phyloP scores from a whole-genome alignment of 257 asterid genomes.

The Eustoma russellianum region DNA sequence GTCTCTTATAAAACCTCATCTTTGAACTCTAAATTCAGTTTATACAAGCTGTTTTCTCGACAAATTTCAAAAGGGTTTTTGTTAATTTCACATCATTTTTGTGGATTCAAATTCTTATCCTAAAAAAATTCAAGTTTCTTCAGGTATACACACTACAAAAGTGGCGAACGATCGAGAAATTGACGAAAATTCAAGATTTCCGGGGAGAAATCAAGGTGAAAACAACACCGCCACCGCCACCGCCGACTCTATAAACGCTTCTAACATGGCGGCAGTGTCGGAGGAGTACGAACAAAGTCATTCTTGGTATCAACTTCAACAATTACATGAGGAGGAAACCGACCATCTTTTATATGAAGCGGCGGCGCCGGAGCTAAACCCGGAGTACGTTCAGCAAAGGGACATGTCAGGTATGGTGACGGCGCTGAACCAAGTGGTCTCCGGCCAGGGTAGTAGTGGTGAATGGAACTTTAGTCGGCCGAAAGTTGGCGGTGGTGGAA shows the following conservation, averaged over 20 bases:
- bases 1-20: neutral
- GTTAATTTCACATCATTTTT: too few relatives aligned
- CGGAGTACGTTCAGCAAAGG: constrained; percentile 23
- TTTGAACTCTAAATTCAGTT: too few relatives aligned
- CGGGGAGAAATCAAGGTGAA: constrained; percentile 5
- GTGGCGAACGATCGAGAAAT: constrained; percentile 64
- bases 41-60: neutral
- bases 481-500: constrained; percentile 21
- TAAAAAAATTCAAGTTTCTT: neutral
- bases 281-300: neutral
- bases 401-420: constrained; percentile 73
- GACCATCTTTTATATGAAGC: constrained; percentile 27
- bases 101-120: neutral
- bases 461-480: constrained; percentile 16
- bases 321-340: constrained; percentile 7
- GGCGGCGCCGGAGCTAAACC: constrained; percentile 23
- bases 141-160: constrained; percentile 22
- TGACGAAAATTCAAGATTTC: constrained; percentile 34
- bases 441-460: constrained; percentile 30
- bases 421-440: constrained; percentile 54
- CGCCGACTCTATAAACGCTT: constrained; percentile 1
- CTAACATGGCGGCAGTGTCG: neutral
- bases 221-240: constrained; percentile 7
- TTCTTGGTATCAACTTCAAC: too few relatives aligned
- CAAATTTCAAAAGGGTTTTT: too few relatives aligned